Conservation (phyloP, 169 alveolate species). For the Eimeria necatrix region DNA sequence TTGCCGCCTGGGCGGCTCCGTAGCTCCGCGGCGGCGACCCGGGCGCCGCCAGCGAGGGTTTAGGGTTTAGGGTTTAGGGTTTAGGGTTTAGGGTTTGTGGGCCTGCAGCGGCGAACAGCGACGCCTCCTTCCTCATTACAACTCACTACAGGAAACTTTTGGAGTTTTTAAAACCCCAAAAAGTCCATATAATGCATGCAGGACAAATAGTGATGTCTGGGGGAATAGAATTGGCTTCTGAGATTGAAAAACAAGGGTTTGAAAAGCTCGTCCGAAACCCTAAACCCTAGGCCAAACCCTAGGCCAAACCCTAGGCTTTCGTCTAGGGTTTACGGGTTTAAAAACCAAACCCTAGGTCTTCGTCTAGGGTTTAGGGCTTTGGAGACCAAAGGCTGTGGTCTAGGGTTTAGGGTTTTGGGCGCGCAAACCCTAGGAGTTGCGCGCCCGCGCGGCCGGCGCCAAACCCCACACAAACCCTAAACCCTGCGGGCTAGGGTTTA, state of each 20-base stretch:
- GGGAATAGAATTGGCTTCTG: slow-evolving; percentile 82
- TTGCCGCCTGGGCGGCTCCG: too few relatives aligned
- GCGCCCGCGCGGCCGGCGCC: neutral
- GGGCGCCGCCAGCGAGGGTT: too few relatives aligned
- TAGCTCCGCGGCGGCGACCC: too few relatives aligned
- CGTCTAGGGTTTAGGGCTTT: neutral
- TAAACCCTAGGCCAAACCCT: neutral
- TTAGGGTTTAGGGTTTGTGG: neutral
- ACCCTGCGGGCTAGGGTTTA: neutral
- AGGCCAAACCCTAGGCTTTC: neutral
- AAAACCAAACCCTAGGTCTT: neutral
- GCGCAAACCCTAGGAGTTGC: neutral
- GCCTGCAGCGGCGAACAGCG: slow-evolving; percentile 45
- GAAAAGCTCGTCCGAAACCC: slow-evolving; percentile 68
- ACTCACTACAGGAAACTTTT: slow-evolving; percentile 87
- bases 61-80: neutral
- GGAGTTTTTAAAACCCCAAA: slow-evolving; percentile 84
- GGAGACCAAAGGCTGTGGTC: neutral
- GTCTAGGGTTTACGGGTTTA: neutral
- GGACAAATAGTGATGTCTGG: slow-evolving; percentile 84
- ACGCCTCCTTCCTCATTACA: slow-evolving; percentile 85
- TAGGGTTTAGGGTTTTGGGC: neutral
- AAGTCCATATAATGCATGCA: slow-evolving; percentile 85
- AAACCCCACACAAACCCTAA: neutral
- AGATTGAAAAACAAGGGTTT: slow-evolving; percentile 83